Base-by-base conservation (phyloP, 2,329 filamentous ascomycete species). In the Diaporthe nobilis region DNA sequence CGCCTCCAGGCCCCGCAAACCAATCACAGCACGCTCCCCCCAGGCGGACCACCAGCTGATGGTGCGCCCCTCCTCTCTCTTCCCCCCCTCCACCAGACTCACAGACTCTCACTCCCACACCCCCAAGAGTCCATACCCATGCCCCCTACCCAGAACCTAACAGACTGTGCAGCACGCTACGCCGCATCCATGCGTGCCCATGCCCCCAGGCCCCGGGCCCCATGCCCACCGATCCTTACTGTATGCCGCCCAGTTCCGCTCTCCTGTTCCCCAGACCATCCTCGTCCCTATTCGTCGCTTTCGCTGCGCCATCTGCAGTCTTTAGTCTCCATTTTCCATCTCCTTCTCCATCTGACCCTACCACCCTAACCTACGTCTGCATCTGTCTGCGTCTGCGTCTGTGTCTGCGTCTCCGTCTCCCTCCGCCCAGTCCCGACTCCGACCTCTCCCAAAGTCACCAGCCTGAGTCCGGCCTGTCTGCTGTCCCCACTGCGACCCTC, bases 1-100 rank as follows among this genome's bases (percentile, higher is more conserved):
- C 47, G 42, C 61, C 55, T 67, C 63, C 74, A 70, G 47, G 13
- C 37, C 25, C 42, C 37, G 39, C 61, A 34, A 49, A 31, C 80
- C 80, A 81, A 81, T 81, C 75, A 80, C 68, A 75, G 70, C 61
- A 49, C 75, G 75, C 25, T 47, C 73, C 78, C 77, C 78, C 74
- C 72, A 53, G 63, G 73, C 58, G 71, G 71, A 68, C 63, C 71
- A 39, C 57, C 71, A 73, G 63, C 74, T 76, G 71, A 76, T 73
- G 63, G 31, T 39, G 3, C 13, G 53, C 44, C 63, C 47, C 63
- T 51, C 63, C 63, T 42, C 51, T 31, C 65, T 31, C 20, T 34
- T 31, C 17, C 22, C 44, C 73, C 25, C 17, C n/a, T 67, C 61
- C 44, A 49, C 20, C 28, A 49, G 53, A 22, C 51, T 58, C 55